Evolutionary conservation across 2,329 filamentous ascomycete species (phyloP).

Genomic region (Delphinella strobiligena): DNA sequence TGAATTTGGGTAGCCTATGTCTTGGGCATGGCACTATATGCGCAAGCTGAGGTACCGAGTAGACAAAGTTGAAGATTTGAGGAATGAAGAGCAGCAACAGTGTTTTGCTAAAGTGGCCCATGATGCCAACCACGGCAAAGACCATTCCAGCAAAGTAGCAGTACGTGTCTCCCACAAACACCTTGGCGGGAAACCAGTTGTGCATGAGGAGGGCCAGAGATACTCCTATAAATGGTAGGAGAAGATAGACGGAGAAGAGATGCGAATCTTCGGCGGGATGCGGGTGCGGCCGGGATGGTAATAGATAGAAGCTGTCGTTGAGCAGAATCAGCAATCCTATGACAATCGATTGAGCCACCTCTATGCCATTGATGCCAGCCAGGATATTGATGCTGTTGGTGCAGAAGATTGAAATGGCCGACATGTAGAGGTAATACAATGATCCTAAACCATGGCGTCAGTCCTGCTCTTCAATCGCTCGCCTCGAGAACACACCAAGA

Average conservation of each 20-base stretch:
- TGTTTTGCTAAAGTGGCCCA: slow-evolving; percentile 97
- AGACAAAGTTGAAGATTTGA: slow-evolving; percentile 93
- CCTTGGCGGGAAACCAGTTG: slow-evolving; percentile 91
- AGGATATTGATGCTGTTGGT: slow-evolving; percentile 99
- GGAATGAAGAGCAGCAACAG: slow-evolving; percentile 81
- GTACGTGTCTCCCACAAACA: slow-evolving; percentile 97
- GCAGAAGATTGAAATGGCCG: slow-evolving; percentile 88
- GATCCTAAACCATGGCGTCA: slow-evolving; percentile 22
- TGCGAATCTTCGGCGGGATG: slow-evolving; percentile 94
- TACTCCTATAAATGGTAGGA: slow-evolving; percentile 88
- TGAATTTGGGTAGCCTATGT: slow-evolving; percentile 83
- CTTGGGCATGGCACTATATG: slow-evolving; percentile 82
- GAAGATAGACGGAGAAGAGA: slow-evolving; percentile 87
- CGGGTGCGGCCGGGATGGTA: slow-evolving; percentile 52
- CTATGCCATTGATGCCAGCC: slow-evolving; percentile 98
- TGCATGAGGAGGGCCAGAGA: slow-evolving; percentile 75
- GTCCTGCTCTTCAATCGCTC: background rate
- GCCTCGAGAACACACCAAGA: slow-evolving; percentile 37
- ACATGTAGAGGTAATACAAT: slow-evolving; percentile 93
- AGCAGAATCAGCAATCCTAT: slow-evolving; percentile 71
- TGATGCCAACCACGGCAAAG: slow-evolving; percentile 90
- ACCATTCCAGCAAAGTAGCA: slow-evolving; percentile 99
- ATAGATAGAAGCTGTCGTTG: slow-evolving; percentile 81
- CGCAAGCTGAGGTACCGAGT: slow-evolving; percentile 86
- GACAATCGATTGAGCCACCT: slow-evolving; percentile 86